These are phyloP conservation scores for Malassezia slooffiae DNA, from an alignment of 1,284 basidiomycete genomes.

Conservation along the genomic window DNA sequence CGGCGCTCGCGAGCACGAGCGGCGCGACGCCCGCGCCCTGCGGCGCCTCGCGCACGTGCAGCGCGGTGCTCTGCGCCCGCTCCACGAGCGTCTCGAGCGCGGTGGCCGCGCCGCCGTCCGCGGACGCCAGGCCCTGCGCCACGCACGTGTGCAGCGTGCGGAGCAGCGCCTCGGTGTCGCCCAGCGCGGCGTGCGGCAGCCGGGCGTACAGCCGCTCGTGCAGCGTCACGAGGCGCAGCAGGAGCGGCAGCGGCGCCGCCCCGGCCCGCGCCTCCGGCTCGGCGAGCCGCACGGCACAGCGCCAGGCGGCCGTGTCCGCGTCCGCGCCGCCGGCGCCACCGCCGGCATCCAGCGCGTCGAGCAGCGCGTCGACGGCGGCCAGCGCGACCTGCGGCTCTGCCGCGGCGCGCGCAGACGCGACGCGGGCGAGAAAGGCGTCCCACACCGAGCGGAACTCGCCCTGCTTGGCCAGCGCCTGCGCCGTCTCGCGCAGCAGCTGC, in stretches of 20 bases:
- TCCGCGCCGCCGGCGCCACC: too few species aligned
- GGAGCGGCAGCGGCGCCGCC: neutral
- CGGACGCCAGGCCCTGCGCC: neutral
- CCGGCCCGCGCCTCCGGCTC: too few species aligned
- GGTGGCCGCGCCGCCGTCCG: neutral
- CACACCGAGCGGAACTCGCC: constrained; percentile 4
- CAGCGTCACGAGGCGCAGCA: neutral
- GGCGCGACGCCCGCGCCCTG: neutral
- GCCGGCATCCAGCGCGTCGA: neutral
- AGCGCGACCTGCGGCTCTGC: constrained; percentile 1
- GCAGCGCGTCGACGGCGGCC: constrained; percentile 8
- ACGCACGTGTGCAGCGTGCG: neutral
- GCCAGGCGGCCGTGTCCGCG: too few species aligned
- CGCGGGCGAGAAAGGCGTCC: constrained; percentile 3
- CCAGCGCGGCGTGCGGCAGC: neutral
- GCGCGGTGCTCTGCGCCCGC: neutral
- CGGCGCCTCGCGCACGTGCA: constrained; percentile 1
- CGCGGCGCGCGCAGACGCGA: neutral
- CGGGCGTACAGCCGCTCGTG: neutral
- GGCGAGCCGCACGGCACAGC: too few species aligned
- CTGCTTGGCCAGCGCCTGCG: constrained; percentile 56
- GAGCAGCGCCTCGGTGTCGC: neutral
- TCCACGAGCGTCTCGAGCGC: neutral
- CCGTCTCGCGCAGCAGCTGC: constrained; percentile 68
- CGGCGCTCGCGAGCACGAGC: constrained; percentile 1